phyloP scores from a whole-genome alignment of 2,329 filamentous ascomycete species.

The Stachybotrys echinatus region DNA sequence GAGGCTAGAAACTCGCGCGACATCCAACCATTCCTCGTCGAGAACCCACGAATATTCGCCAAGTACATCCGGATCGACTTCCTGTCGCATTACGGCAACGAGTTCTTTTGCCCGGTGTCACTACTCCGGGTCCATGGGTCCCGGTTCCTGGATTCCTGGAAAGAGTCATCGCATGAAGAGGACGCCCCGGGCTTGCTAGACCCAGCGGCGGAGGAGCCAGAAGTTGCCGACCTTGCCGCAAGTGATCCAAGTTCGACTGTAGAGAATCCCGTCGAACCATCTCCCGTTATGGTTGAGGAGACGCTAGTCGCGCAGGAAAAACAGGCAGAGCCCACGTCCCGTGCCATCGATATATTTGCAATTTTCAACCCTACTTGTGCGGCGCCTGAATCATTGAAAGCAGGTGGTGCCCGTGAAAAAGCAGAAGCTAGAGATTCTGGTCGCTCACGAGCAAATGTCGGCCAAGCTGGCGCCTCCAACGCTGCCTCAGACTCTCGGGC shows the following conservation, averaged over 20 bases:
- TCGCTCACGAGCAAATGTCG: background rate
- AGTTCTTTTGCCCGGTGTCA: constrained; percentile 93
- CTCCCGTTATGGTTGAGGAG: background rate
- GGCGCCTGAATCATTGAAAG: background rate
- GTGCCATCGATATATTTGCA: background rate
- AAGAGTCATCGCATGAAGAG: constrained; percentile 64
- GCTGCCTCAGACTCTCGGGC: background rate
- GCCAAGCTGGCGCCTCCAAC: background rate
- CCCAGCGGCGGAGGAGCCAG: background rate
- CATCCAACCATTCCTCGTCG: constrained; percentile 89
- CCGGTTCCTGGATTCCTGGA: constrained; percentile 91
- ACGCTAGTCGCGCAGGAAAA: background rate
- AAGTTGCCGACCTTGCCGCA: background rate
- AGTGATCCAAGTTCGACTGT: too few species aligned
- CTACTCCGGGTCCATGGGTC: constrained; percentile 89
- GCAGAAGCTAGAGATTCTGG: background rate
- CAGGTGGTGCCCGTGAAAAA: background rate
- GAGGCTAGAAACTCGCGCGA: constrained; percentile 90
- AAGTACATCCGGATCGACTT: constrained; percentile 91
- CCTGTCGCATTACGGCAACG: constrained; percentile 87
- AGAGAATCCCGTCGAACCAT: background rate
- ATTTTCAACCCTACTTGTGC: background rate
- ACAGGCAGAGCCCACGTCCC: background rate
- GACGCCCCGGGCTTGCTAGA: constrained; percentile 36
- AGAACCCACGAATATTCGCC: constrained; percentile 93